phyloP scores from a whole-genome alignment of 177 flowering plant genomes.

The Vitis hybrid region DNA sequence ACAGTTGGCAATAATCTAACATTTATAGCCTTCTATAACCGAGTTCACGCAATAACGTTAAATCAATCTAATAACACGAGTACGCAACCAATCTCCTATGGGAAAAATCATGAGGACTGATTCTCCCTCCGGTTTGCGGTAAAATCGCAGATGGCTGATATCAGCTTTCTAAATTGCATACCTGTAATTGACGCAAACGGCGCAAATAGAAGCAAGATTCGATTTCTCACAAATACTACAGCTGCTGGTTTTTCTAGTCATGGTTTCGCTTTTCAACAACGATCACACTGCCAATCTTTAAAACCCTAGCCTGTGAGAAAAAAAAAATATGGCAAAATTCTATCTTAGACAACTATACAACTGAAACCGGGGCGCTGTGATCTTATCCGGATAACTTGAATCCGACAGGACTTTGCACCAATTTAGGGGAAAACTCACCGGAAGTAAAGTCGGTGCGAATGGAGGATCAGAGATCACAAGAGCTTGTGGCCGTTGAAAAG shows the following conservation, averaged over 20 bases:
- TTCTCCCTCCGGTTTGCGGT: too few species aligned
- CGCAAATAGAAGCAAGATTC: constrained; percentile 70
- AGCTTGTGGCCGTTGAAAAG: too few species aligned
- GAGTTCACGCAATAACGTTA: too few species aligned
- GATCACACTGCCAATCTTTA: neutral
- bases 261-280: constrained; percentile 19
- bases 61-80: neutral
- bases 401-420: too few species aligned
- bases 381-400: too few species aligned
- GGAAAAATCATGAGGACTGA: neutral
- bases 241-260: constrained; percentile 39
- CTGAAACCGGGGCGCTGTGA: too few species aligned
- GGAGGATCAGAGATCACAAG: too few species aligned
- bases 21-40: neutral
- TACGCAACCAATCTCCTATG: neutral
- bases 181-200: constrained; percentile 77
- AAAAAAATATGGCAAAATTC: too few species aligned
- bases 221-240: constrained; percentile 69
- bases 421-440: too few species aligned
- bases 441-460: too few species aligned
- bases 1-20: neutral
- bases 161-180: constrained; percentile 7
- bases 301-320: too few species aligned
- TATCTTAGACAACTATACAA: too few species aligned
- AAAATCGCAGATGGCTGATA: neutral